Evolutionary conservation across 768 basidiomycete genomes (phyloP), one percentile per base, ranked within the genome.

Genomic region (Phanerodontia chrysosporium): DNA sequence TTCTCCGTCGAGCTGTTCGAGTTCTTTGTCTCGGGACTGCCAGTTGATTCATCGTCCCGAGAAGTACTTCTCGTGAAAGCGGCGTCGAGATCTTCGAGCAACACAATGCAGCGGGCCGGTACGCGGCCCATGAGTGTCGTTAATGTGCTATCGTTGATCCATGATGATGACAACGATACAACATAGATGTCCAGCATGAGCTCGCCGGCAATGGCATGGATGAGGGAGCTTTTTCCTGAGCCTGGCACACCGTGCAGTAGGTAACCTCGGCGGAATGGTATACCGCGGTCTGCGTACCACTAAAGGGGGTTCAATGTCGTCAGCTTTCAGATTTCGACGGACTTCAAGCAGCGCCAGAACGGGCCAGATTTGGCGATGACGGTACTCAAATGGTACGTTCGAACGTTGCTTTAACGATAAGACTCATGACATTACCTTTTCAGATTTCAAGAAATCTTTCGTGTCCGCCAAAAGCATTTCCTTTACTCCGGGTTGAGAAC

Each of bases 261-360:
- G 70, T 92, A 92, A 4, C 92, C 92, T 57, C 92, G 83, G 56
- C 92, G 88, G 82, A 91, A 94, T 29, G 92, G 92, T 64, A 94
- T 93, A 52, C 92, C 92, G 66, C 92, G 86, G 72, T 92, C 89
- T n/a, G 90, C 89, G 65, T 94, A 95, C 92, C 92, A 94, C 84
- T 90, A 62, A 39, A 62, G 45, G 42, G 55, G 28, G 30, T 44
- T 49, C 25, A 52, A 16, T 35, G 29, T 45, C 32, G 49, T 51
- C n/a, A 51, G 49, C 49, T 32, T 29, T 30, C 22, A 32, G 46
- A 9, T 48, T 28, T 18, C 8, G 39, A 42, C 16, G 18, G 39
- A 5, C 39, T 18, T 42, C 39, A 18, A 42, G 18, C 39, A 42
- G 39, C 39, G 39, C 16, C 10, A 8, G 39, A 42, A 42, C 39